These are phyloP conservation scores for Trichosporon sp. DNA, from an alignment of 1,284 basidiomycete species.

Conservation along the genomic window DNA sequence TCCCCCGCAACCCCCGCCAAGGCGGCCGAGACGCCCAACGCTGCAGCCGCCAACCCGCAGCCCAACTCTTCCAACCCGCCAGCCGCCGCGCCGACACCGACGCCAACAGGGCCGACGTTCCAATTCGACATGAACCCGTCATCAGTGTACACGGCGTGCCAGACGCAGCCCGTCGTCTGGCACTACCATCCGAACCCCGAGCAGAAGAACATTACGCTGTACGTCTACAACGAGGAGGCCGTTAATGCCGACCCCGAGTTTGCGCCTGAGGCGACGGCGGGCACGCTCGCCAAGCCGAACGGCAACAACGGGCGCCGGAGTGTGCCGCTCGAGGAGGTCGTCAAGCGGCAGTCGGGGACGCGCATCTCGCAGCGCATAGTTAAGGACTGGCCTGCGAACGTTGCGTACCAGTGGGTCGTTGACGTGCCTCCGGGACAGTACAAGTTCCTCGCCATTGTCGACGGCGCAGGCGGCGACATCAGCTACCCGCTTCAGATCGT, in stretches of 20 bases:
- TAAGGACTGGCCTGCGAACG: slow-evolving; percentile 33
- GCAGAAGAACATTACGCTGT: slow-evolving; percentile 6
- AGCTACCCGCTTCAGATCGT: background rate
- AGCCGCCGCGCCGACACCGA: background rate
- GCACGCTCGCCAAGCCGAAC: background rate
- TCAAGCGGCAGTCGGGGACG: slow-evolving; percentile 5
- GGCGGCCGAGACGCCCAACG: background rate
- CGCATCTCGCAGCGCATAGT: slow-evolving; percentile 24
- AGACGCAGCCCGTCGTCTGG: slow-evolving; percentile 8
- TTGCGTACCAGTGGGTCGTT: slow-evolving; percentile 34
- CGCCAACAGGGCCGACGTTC: background rate
- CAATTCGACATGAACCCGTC: slow-evolving; percentile 12
- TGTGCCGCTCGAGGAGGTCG: background rate
- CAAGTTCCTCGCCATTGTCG: slow-evolving; percentile 38
- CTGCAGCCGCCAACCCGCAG: background rate
- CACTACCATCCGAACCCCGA: background rate
- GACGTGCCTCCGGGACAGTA: slow-evolving; percentile 45
- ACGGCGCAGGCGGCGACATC: slow-evolving; percentile 25
- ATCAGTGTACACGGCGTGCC: slow-evolving; percentile 10
- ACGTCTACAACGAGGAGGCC: slow-evolving; percentile 1
- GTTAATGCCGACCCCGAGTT: background rate
- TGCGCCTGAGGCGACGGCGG: background rate
- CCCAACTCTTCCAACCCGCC: background rate
- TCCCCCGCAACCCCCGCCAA: slow-evolving; percentile 21
- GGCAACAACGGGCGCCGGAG: background rate